A percentile compares a stretch with the other conserved stretches of the same genome.
Evolutionary conservation across 2,329 filamentous ascomycete genomes (phyloP).

Genomic region (Westerdykella ornata): DNA sequence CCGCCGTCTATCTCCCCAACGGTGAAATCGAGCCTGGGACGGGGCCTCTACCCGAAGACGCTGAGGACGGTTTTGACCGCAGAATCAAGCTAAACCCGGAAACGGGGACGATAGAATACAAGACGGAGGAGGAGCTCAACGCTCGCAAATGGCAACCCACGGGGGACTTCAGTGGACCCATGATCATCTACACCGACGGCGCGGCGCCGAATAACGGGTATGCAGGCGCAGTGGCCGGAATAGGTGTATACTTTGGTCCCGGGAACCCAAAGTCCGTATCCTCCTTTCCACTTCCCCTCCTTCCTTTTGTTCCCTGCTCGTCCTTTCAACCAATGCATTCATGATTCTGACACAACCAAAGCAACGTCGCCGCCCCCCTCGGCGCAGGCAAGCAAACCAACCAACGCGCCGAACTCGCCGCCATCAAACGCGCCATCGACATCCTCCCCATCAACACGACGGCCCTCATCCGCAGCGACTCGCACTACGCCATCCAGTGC

Average conservation of each 20-base stretch:
- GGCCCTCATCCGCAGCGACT: constrained; percentile 79
- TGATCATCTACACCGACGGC: constrained; percentile 59
- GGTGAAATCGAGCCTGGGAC: constrained; percentile 43
- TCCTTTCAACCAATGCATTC: constrained; percentile 9
- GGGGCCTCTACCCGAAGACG: constrained; percentile 50
- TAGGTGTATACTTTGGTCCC: constrained; percentile 60
- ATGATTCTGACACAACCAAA: constrained; percentile 22
- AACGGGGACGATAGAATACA: constrained; percentile 51
- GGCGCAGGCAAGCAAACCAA: constrained; percentile 76
- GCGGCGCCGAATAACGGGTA: constrained; percentile 55
- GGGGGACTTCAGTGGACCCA: constrained; percentile 42
- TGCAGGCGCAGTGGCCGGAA: constrained; percentile 50
- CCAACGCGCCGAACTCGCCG: constrained; percentile 89
- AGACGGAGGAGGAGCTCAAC: constrained; percentile 44
- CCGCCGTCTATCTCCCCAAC: constrained; percentile 6
- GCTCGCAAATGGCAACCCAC: constrained; percentile 44
- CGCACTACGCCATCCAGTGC: constrained; percentile 84
- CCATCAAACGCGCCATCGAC: constrained; percentile 76
- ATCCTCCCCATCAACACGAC: constrained; percentile 60
- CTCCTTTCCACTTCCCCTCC: background rate
- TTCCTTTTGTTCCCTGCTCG: constrained; percentile 5
- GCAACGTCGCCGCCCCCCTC: constrained; percentile 71
- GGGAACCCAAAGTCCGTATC: constrained; percentile 47
- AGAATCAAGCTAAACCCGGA: constrained; percentile 50
- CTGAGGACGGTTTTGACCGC: constrained; percentile 57